Evolutionary conservation across 306 rosid genomes (phyloP).

Genomic region (Cicer judaicum): DNA sequence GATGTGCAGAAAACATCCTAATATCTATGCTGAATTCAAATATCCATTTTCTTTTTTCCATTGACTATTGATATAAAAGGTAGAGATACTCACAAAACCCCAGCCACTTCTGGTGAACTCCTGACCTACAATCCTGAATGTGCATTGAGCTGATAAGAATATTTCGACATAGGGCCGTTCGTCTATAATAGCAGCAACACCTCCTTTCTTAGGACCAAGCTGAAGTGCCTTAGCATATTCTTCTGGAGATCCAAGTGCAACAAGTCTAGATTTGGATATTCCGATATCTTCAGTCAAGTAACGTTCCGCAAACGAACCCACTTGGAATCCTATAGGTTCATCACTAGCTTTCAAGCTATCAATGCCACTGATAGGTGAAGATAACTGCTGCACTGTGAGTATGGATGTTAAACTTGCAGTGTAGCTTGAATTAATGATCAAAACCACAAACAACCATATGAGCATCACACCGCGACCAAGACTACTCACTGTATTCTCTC

Average conservation of each 20-base stretch:
- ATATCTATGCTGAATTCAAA: conserved; percentile 17
- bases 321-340: conserved; percentile 86
- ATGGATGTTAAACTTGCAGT: conserved; percentile 99
- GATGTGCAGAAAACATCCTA: conserved; percentile 6
- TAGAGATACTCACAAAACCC: conserved; percentile 87
- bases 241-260: conserved; percentile 82
- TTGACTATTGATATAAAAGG: conserved; percentile 19
- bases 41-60: conserved; percentile 2
- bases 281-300: conserved; percentile 79
- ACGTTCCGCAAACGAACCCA: conserved; percentile 82
- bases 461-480: conserved; percentile 85
- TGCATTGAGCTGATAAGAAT: conserved; percentile 85
- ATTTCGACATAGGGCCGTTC: conserved; percentile 76
- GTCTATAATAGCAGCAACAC: conserved; percentile 92
- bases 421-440: conserved; percentile 95
- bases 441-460: conserved; percentile 94
- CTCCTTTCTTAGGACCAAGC: conserved; percentile 81
- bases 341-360: conserved; percentile 66
- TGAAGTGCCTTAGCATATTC: conserved; percentile 76
- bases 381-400: conserved; percentile 90
- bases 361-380: conserved; percentile 77
- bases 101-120: conserved; percentile 98
- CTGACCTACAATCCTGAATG: conserved; percentile 81
- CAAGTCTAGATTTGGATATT: conserved; percentile 75
- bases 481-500: conserved; percentile 89